Evolutionary conservation across 1,284 basidiomycete genomes (phyloP).

Genomic region (Ceratobasidium sp.): DNA sequence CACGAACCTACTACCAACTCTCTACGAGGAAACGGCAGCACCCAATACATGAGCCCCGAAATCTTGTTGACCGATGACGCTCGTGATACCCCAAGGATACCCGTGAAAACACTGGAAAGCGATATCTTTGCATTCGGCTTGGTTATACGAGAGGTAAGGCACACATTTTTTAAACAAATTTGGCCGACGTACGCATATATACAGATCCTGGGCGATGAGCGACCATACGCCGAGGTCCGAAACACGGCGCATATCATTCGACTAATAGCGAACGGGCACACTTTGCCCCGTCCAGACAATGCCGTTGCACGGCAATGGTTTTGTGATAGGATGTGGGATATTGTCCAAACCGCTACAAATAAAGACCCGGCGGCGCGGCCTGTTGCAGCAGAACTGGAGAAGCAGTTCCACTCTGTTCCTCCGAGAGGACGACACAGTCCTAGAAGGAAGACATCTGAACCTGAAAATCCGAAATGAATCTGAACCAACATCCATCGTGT

Average conservation of each 20-base stretch:
- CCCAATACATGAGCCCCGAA: slow-evolving; percentile 43
- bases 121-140: slow-evolving; percentile 39
- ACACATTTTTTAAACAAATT: not conserved
- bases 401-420: slow-evolving; percentile 7
- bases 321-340: slow-evolving; percentile 42
- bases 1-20: slow-evolving; percentile 17
- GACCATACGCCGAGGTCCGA: slow-evolving; percentile 25
- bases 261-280: slow-evolving; percentile 20
- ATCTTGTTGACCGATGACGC: slow-evolving; percentile 34
- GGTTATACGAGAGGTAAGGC: slow-evolving; percentile 37
- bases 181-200: not conserved
- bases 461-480: not conserved
- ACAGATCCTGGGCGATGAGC: slow-evolving; percentile 32
- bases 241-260: slow-evolving; percentile 29
- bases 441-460: too few species aligned
- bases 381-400: not conserved
- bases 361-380: slow-evolving; percentile 22
- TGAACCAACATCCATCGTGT: not conserved
- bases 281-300: slow-evolving; percentile 16
- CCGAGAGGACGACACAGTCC: not conserved
- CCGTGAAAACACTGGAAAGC: slow-evolving; percentile 37
- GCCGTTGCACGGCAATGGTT: slow-evolving; percentile 27
- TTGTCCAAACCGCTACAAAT: slow-evolving; percentile 16
- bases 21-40: slow-evolving; percentile 40
- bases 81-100: not conserved